Evolutionary conservation across 169 alveolate genomes (phyloP).

Genomic region (Cystoisospora suis): DNA sequence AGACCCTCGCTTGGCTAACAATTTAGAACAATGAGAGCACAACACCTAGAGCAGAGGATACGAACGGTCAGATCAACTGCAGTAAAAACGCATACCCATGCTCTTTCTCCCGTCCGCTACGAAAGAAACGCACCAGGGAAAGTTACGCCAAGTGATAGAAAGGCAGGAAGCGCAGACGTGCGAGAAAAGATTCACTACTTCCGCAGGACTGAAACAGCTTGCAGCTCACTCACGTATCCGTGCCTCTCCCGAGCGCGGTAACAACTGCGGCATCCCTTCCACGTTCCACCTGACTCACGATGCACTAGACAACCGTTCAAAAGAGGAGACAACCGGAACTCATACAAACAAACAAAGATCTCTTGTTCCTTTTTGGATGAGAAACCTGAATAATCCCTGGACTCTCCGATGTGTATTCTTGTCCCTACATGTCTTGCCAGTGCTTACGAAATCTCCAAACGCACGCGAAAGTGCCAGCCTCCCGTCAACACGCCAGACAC

Average conservation of each 20-base stretch:
- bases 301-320: background rate
- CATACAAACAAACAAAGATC: background rate
- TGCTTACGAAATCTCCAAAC: slow-evolving; percentile 52
- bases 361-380: background rate
- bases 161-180: background rate
- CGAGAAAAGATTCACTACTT: background rate
- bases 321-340: background rate
- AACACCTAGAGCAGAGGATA: no score
- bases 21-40: no score
- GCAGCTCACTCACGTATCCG: no score
- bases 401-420: background rate
- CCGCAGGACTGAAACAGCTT: no score
- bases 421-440: no score
- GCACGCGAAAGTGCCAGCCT: slow-evolving; percentile 40
- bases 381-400: background rate
- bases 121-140: background rate
- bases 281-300: no score
- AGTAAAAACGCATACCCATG: background rate
- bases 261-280: no score
- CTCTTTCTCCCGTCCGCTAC: background rate
- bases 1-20: no score
- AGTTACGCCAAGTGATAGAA: background rate
- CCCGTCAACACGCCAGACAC: slow-evolving; percentile 44
- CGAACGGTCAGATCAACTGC: no score
- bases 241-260: no score